Base-by-base conservation (phyloP, 1,284 basidiomycete genomes). In the Pseudomicrostroma phylloplanum region DNA sequence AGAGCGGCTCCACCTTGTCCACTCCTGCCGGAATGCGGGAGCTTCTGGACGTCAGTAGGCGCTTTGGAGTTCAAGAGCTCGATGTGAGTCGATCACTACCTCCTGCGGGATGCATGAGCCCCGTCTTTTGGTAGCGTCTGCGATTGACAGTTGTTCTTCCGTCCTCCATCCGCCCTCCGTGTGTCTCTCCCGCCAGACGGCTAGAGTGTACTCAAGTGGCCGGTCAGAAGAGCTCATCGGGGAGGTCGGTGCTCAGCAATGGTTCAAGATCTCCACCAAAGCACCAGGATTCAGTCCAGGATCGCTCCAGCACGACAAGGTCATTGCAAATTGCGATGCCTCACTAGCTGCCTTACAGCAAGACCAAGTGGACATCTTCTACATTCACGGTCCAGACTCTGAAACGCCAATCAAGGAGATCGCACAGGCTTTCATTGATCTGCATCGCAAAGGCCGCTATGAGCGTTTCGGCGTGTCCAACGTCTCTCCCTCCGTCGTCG, bases 391-490 rank as follows among this genome's bases (percentile, higher is more conserved):
- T 19, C 58, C 58, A 40, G 58, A 60, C 51, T 11, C 15, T 30
- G 11, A 4, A 23, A 60, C 58, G 26, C 58, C 58, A 15, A n/a
- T 60, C 11, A 53, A 59, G 26, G 58, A 60, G 23, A 7, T 23
- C 6, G 26, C n/a, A n/a, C 39, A 26, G 15, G 58, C 58, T n/a
- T 58, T 60, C 49, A 39, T 12, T 25, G 19, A 60, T 9, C 51
- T 60, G 8, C 26, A 60, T 53, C 57, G 26, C 17, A 25, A 59
- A 57, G 58, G 58, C 36, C 60, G 57, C 21, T 39, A 58, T 43
- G 4, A 60, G 42, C 58, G 51, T 17, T 60, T 60, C 54, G 58
- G 58, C 41, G 56, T 60, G 2, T 60, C 58, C 40, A 60, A 60
- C 36, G 23, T 58, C 11, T 39, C 39, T 15, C 48, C 19, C 7